These are phyloP conservation scores for Paramecium primaurelia DNA, from an alignment of 73 alveolate genomes.

Conservation along the genomic window DNA sequence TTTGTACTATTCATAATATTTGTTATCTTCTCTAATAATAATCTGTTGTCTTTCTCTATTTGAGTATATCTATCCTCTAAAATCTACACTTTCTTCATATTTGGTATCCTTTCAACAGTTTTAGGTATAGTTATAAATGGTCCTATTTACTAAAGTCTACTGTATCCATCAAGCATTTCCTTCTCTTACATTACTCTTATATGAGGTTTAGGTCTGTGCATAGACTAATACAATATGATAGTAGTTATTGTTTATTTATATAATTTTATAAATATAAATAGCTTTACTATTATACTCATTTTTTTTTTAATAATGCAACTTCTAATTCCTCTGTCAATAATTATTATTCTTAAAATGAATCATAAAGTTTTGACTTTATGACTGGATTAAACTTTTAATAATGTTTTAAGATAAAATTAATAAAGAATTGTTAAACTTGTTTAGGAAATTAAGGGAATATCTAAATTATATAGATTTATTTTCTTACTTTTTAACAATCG, in stretches of 20 bases:
- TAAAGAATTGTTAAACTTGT: neutral
- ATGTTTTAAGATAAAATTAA: neutral
- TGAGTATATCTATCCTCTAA: constrained; percentile 64
- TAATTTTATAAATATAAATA: neutral
- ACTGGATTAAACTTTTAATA: neutral
- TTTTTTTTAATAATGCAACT: neutral
- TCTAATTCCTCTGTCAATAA: neutral
- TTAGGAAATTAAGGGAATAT: neutral
- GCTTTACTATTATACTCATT: neutral
- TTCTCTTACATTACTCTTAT: constrained; percentile 10
- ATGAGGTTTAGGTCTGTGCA: constrained; percentile 36
- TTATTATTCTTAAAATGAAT: neutral
- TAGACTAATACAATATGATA: neutral
- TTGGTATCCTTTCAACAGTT: neutral
- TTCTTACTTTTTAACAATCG: neutral
- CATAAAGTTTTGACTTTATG: neutral
- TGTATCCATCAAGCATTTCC: neutral
- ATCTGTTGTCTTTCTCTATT: constrained; percentile 74
- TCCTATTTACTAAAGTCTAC: neutral
- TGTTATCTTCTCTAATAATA: constrained; percentile 68
- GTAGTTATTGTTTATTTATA: neutral
- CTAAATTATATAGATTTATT: neutral
- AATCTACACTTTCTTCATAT: neutral
- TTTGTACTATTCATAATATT: constrained; percentile 25
- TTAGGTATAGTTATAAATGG: neutral